Conservation (phyloP, 306 rosid genomes). For the Rosa lucieae region DNA sequence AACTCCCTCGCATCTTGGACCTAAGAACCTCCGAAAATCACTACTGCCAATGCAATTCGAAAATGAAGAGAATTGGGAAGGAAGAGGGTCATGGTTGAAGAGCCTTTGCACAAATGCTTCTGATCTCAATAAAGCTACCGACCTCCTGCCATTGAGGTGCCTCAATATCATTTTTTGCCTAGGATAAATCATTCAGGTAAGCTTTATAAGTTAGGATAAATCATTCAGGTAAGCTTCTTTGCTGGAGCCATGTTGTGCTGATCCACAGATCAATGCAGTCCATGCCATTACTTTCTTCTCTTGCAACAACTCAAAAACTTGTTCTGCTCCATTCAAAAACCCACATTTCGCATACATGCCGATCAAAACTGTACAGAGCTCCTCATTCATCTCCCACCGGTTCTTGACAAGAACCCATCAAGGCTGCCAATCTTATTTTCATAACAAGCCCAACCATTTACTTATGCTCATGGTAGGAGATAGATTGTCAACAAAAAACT, state of each 20-base stretch:
- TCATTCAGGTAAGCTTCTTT: neutral
- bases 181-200: neutral
- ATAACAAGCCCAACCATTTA: too few species aligned
- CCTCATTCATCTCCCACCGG: conserved; percentile 50
- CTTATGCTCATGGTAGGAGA: too few species aligned
- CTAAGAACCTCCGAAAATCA: too few species aligned
- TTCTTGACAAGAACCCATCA: conserved; percentile 49
- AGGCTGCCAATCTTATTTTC: too few species aligned
- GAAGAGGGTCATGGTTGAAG: too few species aligned
- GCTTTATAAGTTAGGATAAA: neutral
- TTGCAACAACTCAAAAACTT: conserved; percentile 17
- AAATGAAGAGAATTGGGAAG: too few species aligned
- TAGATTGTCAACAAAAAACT: too few species aligned
- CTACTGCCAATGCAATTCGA: too few species aligned
- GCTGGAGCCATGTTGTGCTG: conserved; percentile 25
- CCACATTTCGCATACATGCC: conserved; percentile 33
- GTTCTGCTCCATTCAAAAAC: conserved; percentile 21
- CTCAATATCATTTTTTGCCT: too few species aligned
- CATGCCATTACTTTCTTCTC: conserved; percentile 21
- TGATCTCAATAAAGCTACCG: too few species aligned
- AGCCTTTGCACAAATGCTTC: neutral
- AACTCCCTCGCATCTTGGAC: too few species aligned
- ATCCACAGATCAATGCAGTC: conserved; percentile 34
- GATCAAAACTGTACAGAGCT: conserved; percentile 54
- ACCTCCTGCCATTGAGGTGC: too few species aligned